phyloP scores from a whole-genome alignment of 1,284 basidiomycete genomes.

The Trichosporon coremiiforme region DNA sequence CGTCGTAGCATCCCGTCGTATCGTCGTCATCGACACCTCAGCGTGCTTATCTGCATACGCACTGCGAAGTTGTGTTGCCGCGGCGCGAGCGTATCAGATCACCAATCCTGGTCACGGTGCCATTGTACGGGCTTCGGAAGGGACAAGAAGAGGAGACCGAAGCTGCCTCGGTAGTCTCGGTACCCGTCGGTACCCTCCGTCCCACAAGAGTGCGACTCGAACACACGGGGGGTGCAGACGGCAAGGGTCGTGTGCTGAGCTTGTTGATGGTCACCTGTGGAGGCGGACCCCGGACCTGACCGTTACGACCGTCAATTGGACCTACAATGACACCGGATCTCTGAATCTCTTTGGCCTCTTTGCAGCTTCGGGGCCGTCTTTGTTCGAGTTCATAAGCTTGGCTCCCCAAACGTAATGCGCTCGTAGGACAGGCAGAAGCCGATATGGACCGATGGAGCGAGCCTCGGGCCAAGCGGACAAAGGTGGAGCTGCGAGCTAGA shows the following conservation, averaged over 20 bases:
- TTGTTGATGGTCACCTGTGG: background rate
- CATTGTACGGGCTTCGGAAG: background rate
- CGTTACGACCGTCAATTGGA: background rate
- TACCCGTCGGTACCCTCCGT: constrained; percentile 6
- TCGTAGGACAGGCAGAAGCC: background rate
- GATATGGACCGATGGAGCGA: constrained; percentile 3
- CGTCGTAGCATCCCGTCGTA: background rate
- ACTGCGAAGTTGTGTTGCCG: background rate
- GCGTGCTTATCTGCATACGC: background rate
- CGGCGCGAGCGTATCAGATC: constrained; percentile 4
- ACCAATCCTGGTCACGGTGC: background rate
- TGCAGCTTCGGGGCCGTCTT: background rate
- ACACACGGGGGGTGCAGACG: background rate
- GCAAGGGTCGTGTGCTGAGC: background rate
- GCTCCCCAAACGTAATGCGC: background rate
- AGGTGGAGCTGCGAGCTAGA: background rate
- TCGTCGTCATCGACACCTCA: background rate
- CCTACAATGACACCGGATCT: background rate
- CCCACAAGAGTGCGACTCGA: background rate
- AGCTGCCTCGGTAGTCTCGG: background rate
- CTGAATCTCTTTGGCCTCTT: background rate
- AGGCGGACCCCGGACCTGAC: background rate
- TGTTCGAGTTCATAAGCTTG: too few relatives aligned
- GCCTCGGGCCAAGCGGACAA: background rate
- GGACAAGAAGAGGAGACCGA: background rate